Evolutionary conservation across 345 rosid genomes (phyloP), one percentile per base, ranked within the genome.

Genomic region (Hibiscus mutabilis): DNA sequence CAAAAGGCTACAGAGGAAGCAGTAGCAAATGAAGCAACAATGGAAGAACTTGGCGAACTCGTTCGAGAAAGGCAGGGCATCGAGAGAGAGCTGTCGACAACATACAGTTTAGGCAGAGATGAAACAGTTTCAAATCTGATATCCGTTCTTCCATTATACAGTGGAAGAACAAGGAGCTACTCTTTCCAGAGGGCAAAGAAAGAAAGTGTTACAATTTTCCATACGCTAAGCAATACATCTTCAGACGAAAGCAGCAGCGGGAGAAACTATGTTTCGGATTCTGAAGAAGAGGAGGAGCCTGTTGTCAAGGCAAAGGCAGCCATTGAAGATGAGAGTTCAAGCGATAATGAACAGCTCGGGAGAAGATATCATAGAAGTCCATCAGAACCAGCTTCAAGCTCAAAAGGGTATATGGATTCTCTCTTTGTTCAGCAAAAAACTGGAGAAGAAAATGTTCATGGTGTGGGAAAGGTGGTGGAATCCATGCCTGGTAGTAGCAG

Each of bases 101-200:
- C 89, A 6, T 94, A 91, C 83, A 88, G 97, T 71, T 82, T 94
- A 47, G 93, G 96, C 40, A 80, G 91, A 71, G 97, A 90, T 74
- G 65, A 47, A 68, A 76, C 71, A 61, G 75, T 42, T 25, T 49
- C 68, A 13, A 31, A 72, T 14, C 69, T 85, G 21, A 80, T 76
- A 58, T 72, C 81, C 35, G 66, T 83, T 42, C 91, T 90, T 69
- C 95, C 93, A 46, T 68, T 84, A 66, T 83, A 71, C 49, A 76
- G 79, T 60, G 79, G 79, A 15, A 84, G 84, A 76, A 77, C 84
- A 51, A 79, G 82, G 74, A 88, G 89, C 80, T 77, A 76, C 6
- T 85, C 90, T 14, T 87, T 84, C 60, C 87, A 69, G 37, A 82
- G 80, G 65, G 82, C 77, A 53, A 75, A 78, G 78, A 85, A 78